Conservation (phyloP, 169 alveolate genomes). For the Eimeria maxima region DNA sequence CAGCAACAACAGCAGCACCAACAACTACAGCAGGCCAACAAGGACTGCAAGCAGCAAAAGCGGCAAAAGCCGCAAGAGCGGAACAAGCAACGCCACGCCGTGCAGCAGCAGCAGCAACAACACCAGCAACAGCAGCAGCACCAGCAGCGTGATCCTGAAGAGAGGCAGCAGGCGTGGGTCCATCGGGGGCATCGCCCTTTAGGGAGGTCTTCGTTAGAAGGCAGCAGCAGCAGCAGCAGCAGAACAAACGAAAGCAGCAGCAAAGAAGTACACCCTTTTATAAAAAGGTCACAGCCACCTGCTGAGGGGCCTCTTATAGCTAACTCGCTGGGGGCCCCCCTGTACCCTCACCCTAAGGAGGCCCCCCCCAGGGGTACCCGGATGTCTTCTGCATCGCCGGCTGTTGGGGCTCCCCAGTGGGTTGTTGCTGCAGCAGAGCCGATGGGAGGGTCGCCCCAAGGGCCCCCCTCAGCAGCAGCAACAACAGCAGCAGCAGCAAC, state of each 20-base stretch:
- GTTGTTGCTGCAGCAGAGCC: neutral
- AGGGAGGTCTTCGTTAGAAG: neutral
- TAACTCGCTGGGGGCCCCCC: neutral
- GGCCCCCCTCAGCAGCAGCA: neutral
- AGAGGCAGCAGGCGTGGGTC: slow-evolving; percentile 26
- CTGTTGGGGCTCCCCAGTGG: neutral
- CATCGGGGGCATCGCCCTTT: neutral
- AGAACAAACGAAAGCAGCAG: too few relatives aligned
- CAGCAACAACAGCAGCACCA: slow-evolving; percentile 9
- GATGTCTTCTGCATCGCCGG: too few relatives aligned
- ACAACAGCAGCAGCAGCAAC: slow-evolving; percentile 18
- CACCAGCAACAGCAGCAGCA: slow-evolving; percentile 24
- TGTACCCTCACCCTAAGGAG: neutral
- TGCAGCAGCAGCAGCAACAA: neutral
- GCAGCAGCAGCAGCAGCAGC: too few relatives aligned
- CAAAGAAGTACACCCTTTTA: neutral
- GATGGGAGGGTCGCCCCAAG: neutral
- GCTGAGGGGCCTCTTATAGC: neutral
- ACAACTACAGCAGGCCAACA: neutral
- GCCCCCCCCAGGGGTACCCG: neutral
- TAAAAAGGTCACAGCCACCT: neutral
- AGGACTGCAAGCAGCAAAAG: neutral
- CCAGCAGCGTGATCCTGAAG: slow-evolving; percentile 6
- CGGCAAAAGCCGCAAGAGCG: neutral
- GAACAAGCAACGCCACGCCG: neutral